phyloP scores from a whole-genome alignment of 2,329 filamentous ascomycete species.

The Nemania serpens region DNA sequence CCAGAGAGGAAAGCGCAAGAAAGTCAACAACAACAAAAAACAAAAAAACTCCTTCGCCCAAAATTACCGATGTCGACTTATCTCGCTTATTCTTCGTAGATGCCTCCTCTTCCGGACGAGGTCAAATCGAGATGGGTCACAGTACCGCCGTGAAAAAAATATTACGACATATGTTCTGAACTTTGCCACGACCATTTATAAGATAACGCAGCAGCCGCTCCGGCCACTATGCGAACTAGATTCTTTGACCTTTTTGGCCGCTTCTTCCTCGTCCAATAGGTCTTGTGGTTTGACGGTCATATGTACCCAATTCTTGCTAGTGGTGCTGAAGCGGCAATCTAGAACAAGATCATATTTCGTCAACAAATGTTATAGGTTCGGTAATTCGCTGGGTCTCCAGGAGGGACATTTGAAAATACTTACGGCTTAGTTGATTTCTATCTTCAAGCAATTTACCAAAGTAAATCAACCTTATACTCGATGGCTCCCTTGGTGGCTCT shows the following conservation, averaged over 20 bases:
- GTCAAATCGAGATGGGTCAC: constrained; percentile 7
- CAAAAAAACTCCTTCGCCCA: constrained; percentile 6
- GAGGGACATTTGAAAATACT: constrained; percentile 37
- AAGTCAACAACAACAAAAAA: background rate
- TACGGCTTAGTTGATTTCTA: constrained; percentile 83
- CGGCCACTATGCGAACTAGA: constrained; percentile 35
- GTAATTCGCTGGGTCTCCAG: background rate
- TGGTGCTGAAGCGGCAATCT: constrained; percentile 71
- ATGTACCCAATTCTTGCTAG: constrained; percentile 71
- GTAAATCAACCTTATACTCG: constrained; percentile 86
- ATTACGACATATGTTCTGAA: background rate
- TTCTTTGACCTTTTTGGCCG: constrained; percentile 63
- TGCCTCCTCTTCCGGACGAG: constrained; percentile 2
- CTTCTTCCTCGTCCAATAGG: constrained; percentile 70
- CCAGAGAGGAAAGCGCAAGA: constrained; percentile 15
- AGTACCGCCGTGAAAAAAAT: constrained; percentile 5
- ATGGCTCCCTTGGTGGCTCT: constrained; percentile 80
- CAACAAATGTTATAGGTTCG: constrained; percentile 2
- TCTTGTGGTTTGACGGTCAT: constrained; percentile 80
- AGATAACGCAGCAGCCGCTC: constrained; percentile 43
- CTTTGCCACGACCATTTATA: constrained; percentile 31
- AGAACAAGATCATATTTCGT: constrained; percentile 4
- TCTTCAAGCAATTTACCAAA: constrained; percentile 92
- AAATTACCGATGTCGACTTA: constrained; percentile 17
- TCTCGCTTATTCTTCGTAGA: constrained; percentile 2